Base-by-base conservation (phyloP, 2,329 filamentous ascomycete species). In the Escovopsis sp. region DNA sequence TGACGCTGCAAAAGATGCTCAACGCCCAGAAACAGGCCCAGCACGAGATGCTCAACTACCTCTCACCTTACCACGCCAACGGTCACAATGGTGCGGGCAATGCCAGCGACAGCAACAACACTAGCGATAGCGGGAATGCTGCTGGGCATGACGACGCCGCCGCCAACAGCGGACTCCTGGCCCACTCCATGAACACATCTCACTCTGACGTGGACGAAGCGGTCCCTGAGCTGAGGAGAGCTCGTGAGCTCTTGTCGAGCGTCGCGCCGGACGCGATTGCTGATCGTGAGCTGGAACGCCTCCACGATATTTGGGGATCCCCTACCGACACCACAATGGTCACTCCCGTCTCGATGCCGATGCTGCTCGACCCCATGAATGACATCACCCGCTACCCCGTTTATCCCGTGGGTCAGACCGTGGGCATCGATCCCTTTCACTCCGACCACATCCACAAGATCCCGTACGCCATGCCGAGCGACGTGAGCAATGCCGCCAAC, bases 381-480 rank as follows among this genome's bases (percentile, higher is more conserved):
- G 73, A 77, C 46, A 68, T 74, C 38, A 61, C 54, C 45, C 65
- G 73, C 37, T 73, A 76, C 48, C 74, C 93, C 42, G 87, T 95
- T 9, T 96, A 95, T 57, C 88, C 89, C 0, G 86, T 94, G 12
- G 88, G 88, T 15, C 79, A 87, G 49, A 91, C 82, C 1, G 85
- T 93, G 50, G 88, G 88, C 42, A 95, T 95, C 50, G 88, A 95
- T 56, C 88, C 89, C 1, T 91, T 94, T 72, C 88, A 89, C 57
- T 82, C 85, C 52, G 88, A 95, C 53, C 87, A 95, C 56, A 86
- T 95, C 56, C 79, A 89, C 64, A 94, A 94, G 58, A 93, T 95
- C 43, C 86, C 88, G 0, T 96, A 94, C 57, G 62, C 85, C 75
- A 62, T 67, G 12, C 70, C 83, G 3, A 85, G 82, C 45, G 69